Evolutionary conservation across 306 rosid species (phyloP), one percentile per base, ranked within the genome.

Genomic region (Lagenaria siceraria): DNA sequence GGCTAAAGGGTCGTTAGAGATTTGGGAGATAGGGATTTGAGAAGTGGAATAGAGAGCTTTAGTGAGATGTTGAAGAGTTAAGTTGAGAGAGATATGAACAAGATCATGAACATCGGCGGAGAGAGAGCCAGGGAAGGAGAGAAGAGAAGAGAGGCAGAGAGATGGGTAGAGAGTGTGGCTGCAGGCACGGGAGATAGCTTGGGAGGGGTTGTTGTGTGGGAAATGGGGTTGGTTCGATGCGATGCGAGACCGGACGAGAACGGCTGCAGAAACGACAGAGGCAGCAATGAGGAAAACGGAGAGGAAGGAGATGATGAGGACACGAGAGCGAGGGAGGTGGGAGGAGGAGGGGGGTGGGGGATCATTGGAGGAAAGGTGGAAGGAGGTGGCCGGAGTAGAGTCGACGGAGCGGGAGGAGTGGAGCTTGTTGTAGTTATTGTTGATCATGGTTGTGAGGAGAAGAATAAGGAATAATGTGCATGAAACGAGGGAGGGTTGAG

Each of bases 61-160:
- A 74, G 51, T 81, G 52, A 94, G 71, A 29, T 82, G 94, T 69
- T 89, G 97, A 15, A 94, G 86, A 0, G 98, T 94, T 79, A 94
- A 61, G 83, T 94, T 94, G 78, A 94, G 86, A 43, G 97, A 89
- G 87, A 94, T 94, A 90, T 92, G 93, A 75, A 91, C 89, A 1
- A 94, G 88, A 77, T 90, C 96, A n/a, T 51, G 73, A 82, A 89
- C 97, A 8, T 96, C 83, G 1, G 98, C 97, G 11, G 55, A 10
- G 1, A 33, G 17, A 1, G 98, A 82, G 0, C 89, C 96, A 1
- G 78, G 78, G n/a, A 38, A 24, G 7, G 48, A 29, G 15, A 75
- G 31, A 10, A 75, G 78, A 36, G 78, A 75, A 22, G 63, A 19
- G 38, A 38, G 38, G 63, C 78, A 75, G 5, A 55, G 55, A 6